Conservation (phyloP, 169 alveolate genomes). For the Gregarina niphandrodes region DNA sequence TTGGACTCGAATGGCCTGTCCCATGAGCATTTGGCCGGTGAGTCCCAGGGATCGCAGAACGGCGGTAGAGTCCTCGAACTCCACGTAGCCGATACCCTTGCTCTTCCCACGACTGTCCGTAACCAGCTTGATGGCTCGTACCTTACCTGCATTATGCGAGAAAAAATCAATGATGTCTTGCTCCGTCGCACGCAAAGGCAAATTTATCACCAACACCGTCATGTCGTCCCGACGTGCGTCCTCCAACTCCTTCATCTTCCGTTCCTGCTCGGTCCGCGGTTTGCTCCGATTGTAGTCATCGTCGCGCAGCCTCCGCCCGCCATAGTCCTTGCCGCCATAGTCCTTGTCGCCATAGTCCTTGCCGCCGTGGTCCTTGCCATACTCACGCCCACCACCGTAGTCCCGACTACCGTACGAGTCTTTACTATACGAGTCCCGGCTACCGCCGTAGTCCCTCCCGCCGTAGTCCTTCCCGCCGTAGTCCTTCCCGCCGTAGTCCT, state of each 20-base stretch:
- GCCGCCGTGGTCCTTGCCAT: no score
- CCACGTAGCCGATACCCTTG: slow-evolving; percentile 91
- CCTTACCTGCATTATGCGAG: slow-evolving; percentile 76
- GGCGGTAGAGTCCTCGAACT: slow-evolving; percentile 77
- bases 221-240: slow-evolving; percentile 88
- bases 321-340: no score
- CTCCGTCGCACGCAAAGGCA: slow-evolving; percentile 73
- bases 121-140: slow-evolving; percentile 78
- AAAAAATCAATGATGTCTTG: slow-evolving; percentile 75
- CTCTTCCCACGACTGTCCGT: slow-evolving; percentile 77
- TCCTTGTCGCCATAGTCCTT: no score
- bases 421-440: no score
- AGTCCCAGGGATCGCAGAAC: slow-evolving; percentile 74
- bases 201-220: slow-evolving; percentile 73
- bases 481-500: no score
- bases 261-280: slow-evolving; percentile 35
- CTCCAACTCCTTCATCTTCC: slow-evolving; percentile 58
- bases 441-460: no score
- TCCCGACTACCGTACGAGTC: no score
- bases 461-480: no score
- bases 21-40: slow-evolving; percentile 61
- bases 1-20: slow-evolving; percentile 62
- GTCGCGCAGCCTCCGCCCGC: no score
- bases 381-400: no score
- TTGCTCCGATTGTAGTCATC: no score